Percentiles rank a stretch among this genome's conserved stretches.
Conservation (phyloP, 768 basidiomycete species). For the Sporobolomyces pararoseus region DNA sequence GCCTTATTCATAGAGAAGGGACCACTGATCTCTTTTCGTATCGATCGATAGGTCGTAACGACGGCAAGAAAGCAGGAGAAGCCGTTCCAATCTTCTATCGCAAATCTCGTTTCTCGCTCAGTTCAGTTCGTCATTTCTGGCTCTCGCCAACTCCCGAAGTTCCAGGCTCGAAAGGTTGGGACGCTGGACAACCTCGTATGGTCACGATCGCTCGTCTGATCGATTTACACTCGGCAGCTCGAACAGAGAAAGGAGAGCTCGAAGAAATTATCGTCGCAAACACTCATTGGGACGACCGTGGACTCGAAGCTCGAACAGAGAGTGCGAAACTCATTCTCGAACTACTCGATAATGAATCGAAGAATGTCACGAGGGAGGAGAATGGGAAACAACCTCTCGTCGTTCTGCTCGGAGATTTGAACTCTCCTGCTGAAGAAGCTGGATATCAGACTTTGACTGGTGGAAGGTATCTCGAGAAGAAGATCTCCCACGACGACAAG, state of each 20-base stretch:
- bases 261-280: constrained; percentile 46
- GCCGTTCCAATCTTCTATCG: constrained; percentile 35
- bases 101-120: constrained; percentile 41
- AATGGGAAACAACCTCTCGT: constrained; percentile 37
- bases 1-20: no score
- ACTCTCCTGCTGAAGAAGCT: constrained; percentile 48
- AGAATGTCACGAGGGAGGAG: constrained; percentile 8
- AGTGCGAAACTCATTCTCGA: constrained; percentile 47
- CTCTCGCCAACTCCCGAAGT: constrained; percentile 47
- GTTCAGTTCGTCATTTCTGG: constrained; percentile 47
- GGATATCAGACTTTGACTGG: constrained; percentile 48
- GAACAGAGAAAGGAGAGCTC: no score
- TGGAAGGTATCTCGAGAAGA: background rate
- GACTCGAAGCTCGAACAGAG: constrained; percentile 45
- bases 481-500: background rate
- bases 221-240: background rate
- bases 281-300: constrained; percentile 50
- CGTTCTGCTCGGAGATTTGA: constrained; percentile 49
- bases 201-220: constrained; percentile 45
- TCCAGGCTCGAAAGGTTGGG: constrained; percentile 49
- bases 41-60: constrained; percentile 22
- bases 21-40: no score
- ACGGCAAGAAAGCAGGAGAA: constrained; percentile 8
- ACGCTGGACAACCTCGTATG: constrained; percentile 48
- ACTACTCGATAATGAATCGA: constrained; percentile 24